phyloP scores from a whole-genome alignment of 345 rosid species.

The Corchorus olitorius region DNA sequence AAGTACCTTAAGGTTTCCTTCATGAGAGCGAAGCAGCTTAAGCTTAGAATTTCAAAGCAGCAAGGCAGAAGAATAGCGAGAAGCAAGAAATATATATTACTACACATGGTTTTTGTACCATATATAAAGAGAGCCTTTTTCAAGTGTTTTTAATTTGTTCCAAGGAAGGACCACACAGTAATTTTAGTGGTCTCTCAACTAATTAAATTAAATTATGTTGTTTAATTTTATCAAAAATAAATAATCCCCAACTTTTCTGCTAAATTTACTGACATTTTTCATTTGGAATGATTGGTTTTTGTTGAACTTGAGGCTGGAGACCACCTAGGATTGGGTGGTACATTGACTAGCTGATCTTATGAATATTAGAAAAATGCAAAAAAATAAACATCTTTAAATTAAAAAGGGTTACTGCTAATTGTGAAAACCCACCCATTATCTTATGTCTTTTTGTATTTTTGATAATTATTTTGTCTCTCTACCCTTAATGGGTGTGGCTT shows the following conservation, averaged over 20 bases:
- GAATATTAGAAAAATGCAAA: background rate
- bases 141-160: slow-evolving; percentile 22
- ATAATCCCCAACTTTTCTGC: background rate
- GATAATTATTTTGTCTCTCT: slow-evolving; percentile 31
- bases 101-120: slow-evolving; percentile 11
- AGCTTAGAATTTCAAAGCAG: slow-evolving; percentile 25
- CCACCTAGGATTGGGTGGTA: slow-evolving; percentile 18
- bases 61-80: slow-evolving; percentile 27
- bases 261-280: slow-evolving; percentile 7
- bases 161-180: slow-evolving; percentile 8
- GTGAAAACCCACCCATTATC: slow-evolving; percentile 20
- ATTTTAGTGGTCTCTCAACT: slow-evolving; percentile 4
- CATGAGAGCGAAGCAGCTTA: slow-evolving; percentile 42
- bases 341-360: slow-evolving; percentile 31
- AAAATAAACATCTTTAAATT: background rate
- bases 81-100: slow-evolving; percentile 31
- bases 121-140: background rate
- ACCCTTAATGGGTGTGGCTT: slow-evolving; percentile 23
- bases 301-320: slow-evolving; percentile 13
- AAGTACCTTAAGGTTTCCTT: slow-evolving; percentile 76
- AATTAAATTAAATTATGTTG: slow-evolving; percentile 3
- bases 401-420: background rate
- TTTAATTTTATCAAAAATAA: background rate
- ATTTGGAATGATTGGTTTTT: slow-evolving; percentile 22
- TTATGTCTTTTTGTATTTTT: slow-evolving; percentile 13